Conservation (phyloP, 2,329 filamentous ascomycete species). For the Fusarium gaditjirri region DNA sequence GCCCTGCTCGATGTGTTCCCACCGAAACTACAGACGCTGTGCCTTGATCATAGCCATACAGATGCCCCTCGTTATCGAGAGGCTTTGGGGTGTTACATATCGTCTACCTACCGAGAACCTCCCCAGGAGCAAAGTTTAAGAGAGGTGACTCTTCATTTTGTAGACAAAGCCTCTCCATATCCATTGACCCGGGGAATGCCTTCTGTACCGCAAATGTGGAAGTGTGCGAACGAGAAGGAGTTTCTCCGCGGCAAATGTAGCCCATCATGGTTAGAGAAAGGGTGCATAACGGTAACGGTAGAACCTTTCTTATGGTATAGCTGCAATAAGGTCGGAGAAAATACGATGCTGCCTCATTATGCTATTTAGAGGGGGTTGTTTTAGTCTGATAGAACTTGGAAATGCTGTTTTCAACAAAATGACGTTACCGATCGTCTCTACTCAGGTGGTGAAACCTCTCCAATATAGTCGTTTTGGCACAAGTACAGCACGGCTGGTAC, state of each 20-base stretch:
- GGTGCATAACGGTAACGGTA: not conserved
- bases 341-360: not conserved
- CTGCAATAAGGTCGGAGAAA: not conserved
- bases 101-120: not conserved
- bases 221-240: not conserved
- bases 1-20: not conserved
- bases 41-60: not conserved
- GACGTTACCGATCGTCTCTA: not conserved
- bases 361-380: not conserved
- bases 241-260: not conserved
- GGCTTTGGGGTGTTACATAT: slow-evolving; percentile 1
- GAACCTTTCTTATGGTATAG: not conserved
- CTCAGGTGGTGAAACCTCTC: not conserved
- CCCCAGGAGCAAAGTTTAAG: not conserved
- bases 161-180: not conserved
- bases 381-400: not conserved
- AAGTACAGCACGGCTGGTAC: not conserved
- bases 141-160: not conserved
- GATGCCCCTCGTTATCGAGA: not conserved
- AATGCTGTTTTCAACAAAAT: not conserved
- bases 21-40: not conserved
- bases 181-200: accelerated
- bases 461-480: not conserved
- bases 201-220: not conserved
- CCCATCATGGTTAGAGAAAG: not conserved